Percentiles rank a stretch among this genome's conserved stretches.
Conservation (phyloP, 2,329 filamentous ascomycete genomes). For the Talaromyces sp. region DNA sequence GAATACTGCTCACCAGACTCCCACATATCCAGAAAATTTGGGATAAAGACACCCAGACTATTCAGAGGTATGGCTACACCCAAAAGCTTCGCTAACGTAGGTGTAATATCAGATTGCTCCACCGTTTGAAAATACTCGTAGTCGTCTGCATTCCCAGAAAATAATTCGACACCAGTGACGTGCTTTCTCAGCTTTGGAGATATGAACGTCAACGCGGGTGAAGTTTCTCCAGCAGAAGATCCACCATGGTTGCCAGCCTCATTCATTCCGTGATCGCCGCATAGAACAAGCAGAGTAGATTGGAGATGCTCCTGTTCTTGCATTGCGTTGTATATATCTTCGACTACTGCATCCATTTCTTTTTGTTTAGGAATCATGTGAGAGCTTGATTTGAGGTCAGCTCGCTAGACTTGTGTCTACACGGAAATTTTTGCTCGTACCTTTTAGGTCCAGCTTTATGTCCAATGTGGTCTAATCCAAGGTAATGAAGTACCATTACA, state of each 20-base stretch:
- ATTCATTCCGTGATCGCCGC: constrained; percentile 99
- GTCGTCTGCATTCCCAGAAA: constrained; percentile 57
- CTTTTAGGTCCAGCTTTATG: constrained; percentile 88
- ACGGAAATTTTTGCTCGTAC: constrained; percentile 35
- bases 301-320: constrained; percentile 62
- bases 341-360: constrained; percentile 86
- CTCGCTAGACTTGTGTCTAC: constrained; percentile 2
- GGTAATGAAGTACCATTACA: constrained; percentile 88
- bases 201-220: constrained; percentile 83
- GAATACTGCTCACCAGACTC: constrained; percentile 45
- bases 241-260: constrained; percentile 96
- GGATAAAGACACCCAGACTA: constrained; percentile 80
- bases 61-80: constrained; percentile 86
- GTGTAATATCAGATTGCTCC: constrained; percentile 92
- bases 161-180: constrained; percentile 46
- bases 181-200: constrained; percentile 62
- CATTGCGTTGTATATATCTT: constrained; percentile 69
- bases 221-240: constrained; percentile 89
- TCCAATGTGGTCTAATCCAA: constrained; percentile 94
- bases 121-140: constrained; percentile 79
- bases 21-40: constrained; percentile 75
- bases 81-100: constrained; percentile 78
- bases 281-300: constrained; percentile 76
- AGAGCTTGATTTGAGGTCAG: constrained; percentile 49
- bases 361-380: constrained; percentile 89